Percentiles rank a stretch among this genome's conserved stretches.
These are phyloP conservation scores for Calonectria multiphialidica DNA, from an alignment of 2,329 filamentous ascomycete genomes.

Conservation along the genomic window DNA sequence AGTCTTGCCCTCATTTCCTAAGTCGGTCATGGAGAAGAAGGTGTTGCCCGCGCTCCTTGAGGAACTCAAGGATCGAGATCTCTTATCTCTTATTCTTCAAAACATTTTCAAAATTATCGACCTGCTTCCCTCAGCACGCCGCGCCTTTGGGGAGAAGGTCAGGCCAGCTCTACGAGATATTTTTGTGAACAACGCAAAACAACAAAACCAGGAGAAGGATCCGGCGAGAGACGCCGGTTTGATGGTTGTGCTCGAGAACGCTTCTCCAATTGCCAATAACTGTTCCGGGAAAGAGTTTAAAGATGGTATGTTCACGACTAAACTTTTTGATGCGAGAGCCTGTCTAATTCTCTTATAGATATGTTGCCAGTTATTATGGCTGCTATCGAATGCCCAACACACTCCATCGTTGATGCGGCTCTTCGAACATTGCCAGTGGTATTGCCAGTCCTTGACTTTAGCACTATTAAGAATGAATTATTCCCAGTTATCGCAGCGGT, in stretches of 20 bases:
- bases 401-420: slow-evolving; percentile 88
- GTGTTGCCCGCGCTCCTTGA: slow-evolving; percentile 89
- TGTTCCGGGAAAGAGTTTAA: slow-evolving; percentile 94
- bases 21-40: slow-evolving; percentile 94
- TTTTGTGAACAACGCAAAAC: slow-evolving; percentile 74
- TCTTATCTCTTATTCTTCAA: slow-evolving; percentile 86
- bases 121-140: slow-evolving; percentile 80
- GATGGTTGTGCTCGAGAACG: slow-evolving; percentile 90
- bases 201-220: slow-evolving; percentile 78
- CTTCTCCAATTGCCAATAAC: slow-evolving; percentile 80
- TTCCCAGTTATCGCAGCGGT: slow-evolving; percentile 93
- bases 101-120: slow-evolving; percentile 93
- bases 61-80: slow-evolving; percentile 91
- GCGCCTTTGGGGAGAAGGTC: slow-evolving; percentile 86
- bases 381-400: slow-evolving; percentile 89
- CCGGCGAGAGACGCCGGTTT: slow-evolving; percentile 87
- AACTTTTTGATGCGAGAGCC: slow-evolving; percentile 16
- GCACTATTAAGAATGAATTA: slow-evolving; percentile 95
- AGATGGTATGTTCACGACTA: slow-evolving; percentile 72
- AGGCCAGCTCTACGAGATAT: slow-evolving; percentile 87
- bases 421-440: slow-evolving; percentile 82
- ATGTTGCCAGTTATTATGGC: slow-evolving; percentile 88
- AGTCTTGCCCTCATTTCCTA: slow-evolving; percentile 92
- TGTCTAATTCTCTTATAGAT: slow-evolving; percentile 62
- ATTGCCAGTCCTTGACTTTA: slow-evolving; percentile 93